Base-by-base conservation (phyloP, 2,329 filamentous ascomycete genomes). In the Sphaerulina musiva region DNA sequence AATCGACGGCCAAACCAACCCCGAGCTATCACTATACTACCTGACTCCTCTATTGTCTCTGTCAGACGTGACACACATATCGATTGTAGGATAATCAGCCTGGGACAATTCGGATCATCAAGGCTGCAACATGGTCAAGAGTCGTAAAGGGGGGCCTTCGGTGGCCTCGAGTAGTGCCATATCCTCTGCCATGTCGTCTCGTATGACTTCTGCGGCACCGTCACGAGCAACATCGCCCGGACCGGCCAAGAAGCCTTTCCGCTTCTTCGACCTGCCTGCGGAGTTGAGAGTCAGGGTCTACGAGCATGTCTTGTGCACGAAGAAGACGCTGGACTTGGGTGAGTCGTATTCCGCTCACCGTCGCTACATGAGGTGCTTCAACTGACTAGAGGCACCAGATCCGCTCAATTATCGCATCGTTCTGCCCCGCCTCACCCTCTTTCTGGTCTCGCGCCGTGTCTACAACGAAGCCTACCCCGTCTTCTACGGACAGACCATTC, bases 281-380 rank as follows among this genome's bases (percentile, higher is more conserved):
- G 87, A 91, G 66, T 69, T 91, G 31, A 83, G 87, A 6, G 73
- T 85, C 55, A 80, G 82, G 62, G 79, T 91, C 10, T 90, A 89
- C 67, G 77, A 75, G 39, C 75, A 82, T 60, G 77, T 83, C 59
- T 85, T 89, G 58, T 69, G 75, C 46, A 74, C 77, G 26, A 77
- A 79, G 23, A 67, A 72, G 52, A 78, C 84, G 1, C 70, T 88
- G 46, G 86, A 90, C 63, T 77, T 90, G 14, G 60, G 66, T 68
- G 55, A 54, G 64, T 32, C 38, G 8, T 12, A 5, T 10, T n/a
- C 34, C 6, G 26, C 26, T 26, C 26, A 26, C 26, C 10, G 3
- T 26, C 11, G 7, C 8, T 3, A 44, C 4, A 6, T 12, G 14
- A 6, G 10, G 17, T 44, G 17, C 5, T 29, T 3, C n/a, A 9